Evolutionary conservation across 148 eudicot genomes (phyloP).

Genomic region (Gaultheria prostrata): DNA sequence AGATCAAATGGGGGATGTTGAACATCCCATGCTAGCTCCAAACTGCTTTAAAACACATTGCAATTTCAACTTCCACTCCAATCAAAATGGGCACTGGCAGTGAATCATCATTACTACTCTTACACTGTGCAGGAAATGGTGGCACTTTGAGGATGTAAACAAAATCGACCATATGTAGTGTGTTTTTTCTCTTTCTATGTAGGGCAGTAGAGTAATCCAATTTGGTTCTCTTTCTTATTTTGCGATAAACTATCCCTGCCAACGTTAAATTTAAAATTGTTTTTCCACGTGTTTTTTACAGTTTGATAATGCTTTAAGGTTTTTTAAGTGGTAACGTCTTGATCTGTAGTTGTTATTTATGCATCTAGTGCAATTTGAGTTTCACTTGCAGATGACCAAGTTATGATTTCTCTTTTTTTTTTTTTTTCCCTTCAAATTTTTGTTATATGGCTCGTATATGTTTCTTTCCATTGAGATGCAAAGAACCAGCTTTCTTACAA

Average conservation of each 20-base stretch:
- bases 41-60: background rate
- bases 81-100: background rate
- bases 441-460: background rate
- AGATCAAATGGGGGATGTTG: background rate
- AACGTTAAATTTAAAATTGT: background rate
- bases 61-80: background rate
- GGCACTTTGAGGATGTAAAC: background rate
- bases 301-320: background rate
- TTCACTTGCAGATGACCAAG: background rate
- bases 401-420: background rate
- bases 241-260: background rate
- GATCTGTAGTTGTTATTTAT: background rate
- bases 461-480: background rate
- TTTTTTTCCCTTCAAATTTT: background rate
- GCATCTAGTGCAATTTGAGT: background rate
- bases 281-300: background rate
- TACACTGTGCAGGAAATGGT: background rate
- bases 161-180: background rate
- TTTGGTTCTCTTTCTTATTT: background rate
- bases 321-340: background rate
- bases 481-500: constrained; percentile 5
- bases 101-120: background rate
- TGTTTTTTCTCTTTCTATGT: background rate
- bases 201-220: background rate
- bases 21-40: background rate